These are phyloP conservation scores for Hypholoma sublateritium DNA, from an alignment of 768 basidiomycete species.

Conservation along the genomic window DNA sequence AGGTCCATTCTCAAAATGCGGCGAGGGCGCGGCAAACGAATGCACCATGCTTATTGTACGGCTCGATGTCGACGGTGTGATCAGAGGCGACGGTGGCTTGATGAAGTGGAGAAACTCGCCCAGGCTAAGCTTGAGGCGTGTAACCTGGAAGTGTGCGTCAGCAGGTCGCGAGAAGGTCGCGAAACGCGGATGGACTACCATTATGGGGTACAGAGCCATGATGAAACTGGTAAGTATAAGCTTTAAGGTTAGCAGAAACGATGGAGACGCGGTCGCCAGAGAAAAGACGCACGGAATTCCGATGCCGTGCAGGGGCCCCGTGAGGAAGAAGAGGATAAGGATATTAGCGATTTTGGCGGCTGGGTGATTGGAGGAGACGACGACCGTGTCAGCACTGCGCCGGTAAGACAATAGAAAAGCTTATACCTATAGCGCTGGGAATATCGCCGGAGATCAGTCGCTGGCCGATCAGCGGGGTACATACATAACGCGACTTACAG, in stretches of 20 bases:
- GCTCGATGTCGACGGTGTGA: neutral
- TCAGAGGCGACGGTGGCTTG: neutral
- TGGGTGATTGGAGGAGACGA: neutral
- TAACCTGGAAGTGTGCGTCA: constrained; percentile 1
- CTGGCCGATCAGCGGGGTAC: neutral
- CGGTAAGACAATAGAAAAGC: neutral
- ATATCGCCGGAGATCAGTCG: neutral
- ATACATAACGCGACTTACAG: constrained; percentile 14
- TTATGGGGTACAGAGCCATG: constrained; percentile 18
- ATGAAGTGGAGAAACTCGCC: constrained; percentile 15
- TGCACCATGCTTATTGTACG: neutral
- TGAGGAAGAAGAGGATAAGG: constrained; percentile 9
- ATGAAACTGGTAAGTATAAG: neutral
- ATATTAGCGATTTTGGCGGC: constrained; percentile 16
- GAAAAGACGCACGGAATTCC: constrained; percentile 15
- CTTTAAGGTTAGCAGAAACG: too few species aligned
- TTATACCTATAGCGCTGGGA: constrained; percentile 13
- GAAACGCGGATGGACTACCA: constrained; percentile 1
- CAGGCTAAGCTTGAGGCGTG: constrained; percentile 15
- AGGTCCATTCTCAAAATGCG: constrained; percentile 1
- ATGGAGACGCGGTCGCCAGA: neutral
- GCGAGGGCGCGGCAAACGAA: neutral
- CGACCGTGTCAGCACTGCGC: neutral
- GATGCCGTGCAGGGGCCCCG: constrained; percentile 14
- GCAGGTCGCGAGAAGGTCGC: neutral